Percentiles rank a stretch among this genome's conserved stretches.
Conservation (phyloP, 2,329 filamentous ascomycete species). For the Colletotrichum sp. region DNA sequence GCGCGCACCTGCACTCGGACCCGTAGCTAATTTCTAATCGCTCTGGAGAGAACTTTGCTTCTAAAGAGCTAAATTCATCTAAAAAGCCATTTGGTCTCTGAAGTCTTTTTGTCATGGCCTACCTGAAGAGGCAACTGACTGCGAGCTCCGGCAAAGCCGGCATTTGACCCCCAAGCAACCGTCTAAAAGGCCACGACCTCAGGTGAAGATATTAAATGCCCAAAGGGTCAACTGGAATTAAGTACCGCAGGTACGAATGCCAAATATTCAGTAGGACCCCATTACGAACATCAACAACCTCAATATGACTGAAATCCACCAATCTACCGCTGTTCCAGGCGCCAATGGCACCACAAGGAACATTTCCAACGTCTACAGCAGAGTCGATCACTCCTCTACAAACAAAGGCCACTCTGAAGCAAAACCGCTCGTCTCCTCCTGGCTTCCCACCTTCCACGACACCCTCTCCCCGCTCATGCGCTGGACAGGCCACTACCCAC, state of each 20-base stretch:
- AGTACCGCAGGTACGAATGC: neutral
- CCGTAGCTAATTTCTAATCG: neutral
- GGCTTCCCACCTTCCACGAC: neutral
- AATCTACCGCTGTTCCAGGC: neutral
- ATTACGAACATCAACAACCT: neutral
- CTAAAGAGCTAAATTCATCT: neutral
- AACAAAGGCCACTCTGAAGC: neutral
- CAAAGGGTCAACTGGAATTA: neutral
- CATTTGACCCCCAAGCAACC: neutral
- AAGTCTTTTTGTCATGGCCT: neutral
- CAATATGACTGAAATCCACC: neutral
- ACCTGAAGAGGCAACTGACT: neutral
- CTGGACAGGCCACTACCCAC: neutral
- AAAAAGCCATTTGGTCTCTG: too few relatives aligned
- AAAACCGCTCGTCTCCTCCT: neutral
- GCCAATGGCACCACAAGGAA: neutral
- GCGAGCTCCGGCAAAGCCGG: neutral
- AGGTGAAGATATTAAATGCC: neutral
- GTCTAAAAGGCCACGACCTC: neutral
- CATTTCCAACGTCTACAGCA: neutral
- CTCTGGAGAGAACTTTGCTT: neutral
- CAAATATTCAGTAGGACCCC: neutral
- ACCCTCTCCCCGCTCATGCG: neutral
- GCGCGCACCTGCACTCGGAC: neutral
- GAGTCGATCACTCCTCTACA: neutral